Percentiles rank a stretch among this genome's conserved stretches.
Evolutionary conservation across 495 filamentous ascomycete genomes (phyloP).

Genomic region (Aspergillus sclerotiicarbonarius): DNA sequence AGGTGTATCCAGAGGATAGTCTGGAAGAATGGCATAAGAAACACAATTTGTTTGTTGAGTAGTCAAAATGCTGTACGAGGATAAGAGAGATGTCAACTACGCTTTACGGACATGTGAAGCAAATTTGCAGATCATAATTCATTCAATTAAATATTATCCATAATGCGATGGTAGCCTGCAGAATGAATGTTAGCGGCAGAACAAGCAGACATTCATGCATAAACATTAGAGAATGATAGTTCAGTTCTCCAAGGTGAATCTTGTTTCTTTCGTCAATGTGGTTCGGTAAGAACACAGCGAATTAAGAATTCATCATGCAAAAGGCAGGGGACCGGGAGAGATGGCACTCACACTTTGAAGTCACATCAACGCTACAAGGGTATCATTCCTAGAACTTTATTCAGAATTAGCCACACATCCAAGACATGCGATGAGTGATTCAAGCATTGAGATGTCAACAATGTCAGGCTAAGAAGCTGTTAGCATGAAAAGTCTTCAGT

Average conservation of each 20-base stretch:
- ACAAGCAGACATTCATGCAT: constrained; percentile 14
- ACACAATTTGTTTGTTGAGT: constrained; percentile 32
- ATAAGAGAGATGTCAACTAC: background rate
- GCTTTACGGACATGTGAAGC: background rate
- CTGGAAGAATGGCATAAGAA: constrained; percentile 56
- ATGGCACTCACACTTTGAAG: constrained; percentile 27
- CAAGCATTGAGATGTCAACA: constrained; percentile 37
- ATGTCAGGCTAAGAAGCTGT: constrained; percentile 45
- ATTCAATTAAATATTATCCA: background rate
- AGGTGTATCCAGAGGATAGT: constrained; percentile 41
- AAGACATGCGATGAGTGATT: constrained; percentile 25
- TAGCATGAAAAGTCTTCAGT: constrained; percentile 29
- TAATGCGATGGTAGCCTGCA: background rate
- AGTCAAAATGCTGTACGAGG: background rate
- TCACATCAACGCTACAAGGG: constrained; percentile 2
- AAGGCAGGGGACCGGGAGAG: constrained; percentile 6
- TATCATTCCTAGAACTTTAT: constrained; percentile 22
- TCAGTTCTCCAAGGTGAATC: constrained; percentile 98
- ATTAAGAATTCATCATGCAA: constrained; percentile 68
- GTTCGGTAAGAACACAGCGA: constrained; percentile 81
- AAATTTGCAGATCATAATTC: background rate
- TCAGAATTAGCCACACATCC: constrained; percentile 34
- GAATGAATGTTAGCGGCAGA: constrained; percentile 16
- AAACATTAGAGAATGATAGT: constrained; percentile 12
- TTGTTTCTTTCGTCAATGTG: constrained; percentile 67